Conservation (phyloP, 176 grass and related monocot species). For the Musa troglodytarum region DNA sequence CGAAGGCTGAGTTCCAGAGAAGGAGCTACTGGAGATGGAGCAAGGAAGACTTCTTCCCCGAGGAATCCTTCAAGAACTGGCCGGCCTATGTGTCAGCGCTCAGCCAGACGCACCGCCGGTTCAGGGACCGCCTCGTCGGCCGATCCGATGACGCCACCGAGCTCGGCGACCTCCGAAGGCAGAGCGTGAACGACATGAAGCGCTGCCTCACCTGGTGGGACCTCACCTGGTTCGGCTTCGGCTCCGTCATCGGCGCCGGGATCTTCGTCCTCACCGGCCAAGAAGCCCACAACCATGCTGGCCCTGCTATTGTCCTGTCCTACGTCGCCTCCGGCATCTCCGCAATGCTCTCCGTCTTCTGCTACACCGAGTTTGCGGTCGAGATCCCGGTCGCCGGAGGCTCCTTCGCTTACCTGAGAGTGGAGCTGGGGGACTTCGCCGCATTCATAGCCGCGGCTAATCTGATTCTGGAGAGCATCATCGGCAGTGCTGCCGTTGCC, state of each 20-base stretch:
- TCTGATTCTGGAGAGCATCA: slow-evolving; percentile 73
- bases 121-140: slow-evolving; percentile 48
- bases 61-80: slow-evolving; percentile 87
- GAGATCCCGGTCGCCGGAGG: slow-evolving; percentile 81
- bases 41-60: slow-evolving; percentile 87
- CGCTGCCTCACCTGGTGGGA: slow-evolving; percentile 96
- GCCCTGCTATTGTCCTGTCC: slow-evolving; percentile 78
- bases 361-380: slow-evolving; percentile 89
- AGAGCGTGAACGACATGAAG: slow-evolving; percentile 88
- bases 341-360: slow-evolving; percentile 93
- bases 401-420: slow-evolving; percentile 82
- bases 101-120: slow-evolving; percentile 24
- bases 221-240: slow-evolving; percentile 92
- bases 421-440: slow-evolving; percentile 78
- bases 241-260: slow-evolving; percentile 71
- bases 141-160: slow-evolving; percentile 61
- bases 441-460: slow-evolving; percentile 84
- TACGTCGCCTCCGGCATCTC: slow-evolving; percentile 69
- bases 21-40: slow-evolving; percentile 77
- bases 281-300: slow-evolving; percentile 71
- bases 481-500: slow-evolving; percentile 63
- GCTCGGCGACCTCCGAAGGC: slow-evolving; percentile 47
- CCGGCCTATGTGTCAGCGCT: slow-evolving; percentile 45
- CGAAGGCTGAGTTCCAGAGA: neutral
- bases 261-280: slow-evolving; percentile 91